A percentile compares a stretch with the other conserved stretches of the same genome.
Conservation (phyloP, 108 stramenopile genomes). For the Cyclotella atomus region DNA sequence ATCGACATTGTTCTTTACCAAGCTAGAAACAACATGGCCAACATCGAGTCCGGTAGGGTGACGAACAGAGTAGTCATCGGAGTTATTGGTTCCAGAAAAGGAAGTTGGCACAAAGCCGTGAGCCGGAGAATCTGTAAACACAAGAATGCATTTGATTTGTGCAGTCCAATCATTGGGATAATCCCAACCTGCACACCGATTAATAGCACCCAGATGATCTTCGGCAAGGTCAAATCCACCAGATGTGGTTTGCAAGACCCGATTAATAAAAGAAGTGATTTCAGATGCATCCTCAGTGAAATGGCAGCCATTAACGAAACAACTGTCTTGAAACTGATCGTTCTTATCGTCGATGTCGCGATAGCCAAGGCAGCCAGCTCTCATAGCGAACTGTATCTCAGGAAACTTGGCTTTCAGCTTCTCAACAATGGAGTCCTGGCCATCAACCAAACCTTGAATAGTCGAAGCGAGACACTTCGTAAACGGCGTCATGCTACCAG, state of each 20-base stretch:
- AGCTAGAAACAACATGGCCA: constrained; percentile 30
- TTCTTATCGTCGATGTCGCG: constrained; percentile 59
- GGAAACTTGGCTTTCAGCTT: constrained; percentile 54
- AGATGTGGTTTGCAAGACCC: constrained; percentile 9
- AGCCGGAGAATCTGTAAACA: constrained; percentile 63
- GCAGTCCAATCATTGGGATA: constrained; percentile 50
- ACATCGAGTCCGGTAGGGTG: constrained; percentile 56
- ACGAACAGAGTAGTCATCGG: constrained; percentile 47
- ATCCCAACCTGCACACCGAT: constrained; percentile 49
- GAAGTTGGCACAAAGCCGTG: constrained; percentile 47
- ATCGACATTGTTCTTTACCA: constrained; percentile 54
- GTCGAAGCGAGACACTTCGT: constrained; percentile 26
- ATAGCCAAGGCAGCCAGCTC: constrained; percentile 49
- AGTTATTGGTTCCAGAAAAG: constrained; percentile 20
- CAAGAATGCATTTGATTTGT: constrained; percentile 54
- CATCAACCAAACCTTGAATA: constrained; percentile 44
- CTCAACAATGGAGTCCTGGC: constrained; percentile 39
- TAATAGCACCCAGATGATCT: constrained; percentile 59
- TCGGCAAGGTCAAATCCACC: constrained; percentile 65
- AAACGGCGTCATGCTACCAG: constrained; percentile 67
- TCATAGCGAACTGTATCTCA: constrained; percentile 55
- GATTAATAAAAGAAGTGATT: constrained; percentile 29
- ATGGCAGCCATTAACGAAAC: constrained; percentile 38
- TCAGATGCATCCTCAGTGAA: constrained; percentile 42
- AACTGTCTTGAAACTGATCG: constrained; percentile 50